phyloP scores from a whole-genome alignment of 495 filamentous ascomycete species.

The Penicillium coprophilum region DNA sequence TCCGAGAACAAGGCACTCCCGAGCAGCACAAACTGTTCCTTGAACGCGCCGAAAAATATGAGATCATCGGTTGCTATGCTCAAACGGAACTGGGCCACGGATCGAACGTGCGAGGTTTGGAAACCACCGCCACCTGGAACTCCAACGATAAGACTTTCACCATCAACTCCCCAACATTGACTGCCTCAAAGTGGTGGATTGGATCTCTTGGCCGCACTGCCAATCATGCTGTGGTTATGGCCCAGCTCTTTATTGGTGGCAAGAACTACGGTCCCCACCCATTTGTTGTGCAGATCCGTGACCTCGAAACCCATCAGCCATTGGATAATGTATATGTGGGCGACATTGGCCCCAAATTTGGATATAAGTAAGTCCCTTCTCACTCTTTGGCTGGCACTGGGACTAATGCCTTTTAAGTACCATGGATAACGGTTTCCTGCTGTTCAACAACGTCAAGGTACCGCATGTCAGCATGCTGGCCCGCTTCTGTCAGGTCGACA shows the following conservation, averaged over 20 bases:
- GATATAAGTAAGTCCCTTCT: conserved; percentile 50
- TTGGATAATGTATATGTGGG: conserved; percentile 69
- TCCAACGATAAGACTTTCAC: conserved; percentile 65
- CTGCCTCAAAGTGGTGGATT: conserved; percentile 78
- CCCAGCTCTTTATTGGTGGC: conserved; percentile 61
- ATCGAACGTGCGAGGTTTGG: conserved; percentile 69
- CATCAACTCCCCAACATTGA: conserved; percentile 65
- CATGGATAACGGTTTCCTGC: conserved; percentile 75
- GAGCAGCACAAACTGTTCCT: conserved; percentile 70
- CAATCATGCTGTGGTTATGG: conserved; percentile 75
- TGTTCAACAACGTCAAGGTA: conserved; percentile 68
- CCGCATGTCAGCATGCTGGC: conserved; percentile 70
- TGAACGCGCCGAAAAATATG: conserved; percentile 59
- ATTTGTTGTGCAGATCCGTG: conserved; percentile 72
- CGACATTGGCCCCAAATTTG: conserved; percentile 74
- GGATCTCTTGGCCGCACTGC: conserved; percentile 69
- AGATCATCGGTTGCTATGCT: conserved; percentile 73
- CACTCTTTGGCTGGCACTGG: background rate
- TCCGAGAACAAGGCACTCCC: conserved; percentile 65
- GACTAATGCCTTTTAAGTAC: conserved; percentile 44
- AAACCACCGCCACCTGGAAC: conserved; percentile 73
- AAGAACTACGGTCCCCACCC: conserved; percentile 70
- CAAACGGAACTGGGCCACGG: conserved; percentile 77
- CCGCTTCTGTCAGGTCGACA: conserved; percentile 61
- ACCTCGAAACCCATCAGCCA: conserved; percentile 67